Conservation (phyloP, 2,329 filamentous ascomycete genomes). For the Dactylonectria macrodidyma region DNA sequence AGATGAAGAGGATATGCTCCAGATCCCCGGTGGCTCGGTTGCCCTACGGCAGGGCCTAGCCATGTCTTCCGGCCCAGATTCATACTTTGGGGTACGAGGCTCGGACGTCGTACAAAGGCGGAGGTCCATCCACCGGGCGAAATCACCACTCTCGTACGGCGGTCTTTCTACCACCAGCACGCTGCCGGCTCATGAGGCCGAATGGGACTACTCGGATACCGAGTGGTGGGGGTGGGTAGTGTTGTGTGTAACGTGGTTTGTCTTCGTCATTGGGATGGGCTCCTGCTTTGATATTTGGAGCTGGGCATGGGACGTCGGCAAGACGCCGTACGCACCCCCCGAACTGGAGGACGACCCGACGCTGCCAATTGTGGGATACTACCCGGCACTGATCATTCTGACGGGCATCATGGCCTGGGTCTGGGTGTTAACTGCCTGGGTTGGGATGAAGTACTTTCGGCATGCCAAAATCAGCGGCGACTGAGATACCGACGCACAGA, state of each 20-base stretch:
- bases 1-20: conserved; percentile 85
- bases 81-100: conserved; percentile 68
- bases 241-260: conserved; percentile 90
- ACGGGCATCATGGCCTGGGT: conserved; percentile 99
- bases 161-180: conserved; percentile 66
- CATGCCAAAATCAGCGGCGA: conserved; percentile 90
- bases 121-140: conserved; percentile 66
- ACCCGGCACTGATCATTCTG: conserved; percentile 92
- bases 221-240: conserved; percentile 99
- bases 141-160: conserved; percentile 72
- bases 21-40: conserved; percentile 69
- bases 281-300: conserved; percentile 96
- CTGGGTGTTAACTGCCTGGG: conserved; percentile 97
- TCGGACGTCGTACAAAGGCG: conserved; percentile 60
- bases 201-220: conserved; percentile 94
- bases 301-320: conserved; percentile 99
- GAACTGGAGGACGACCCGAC: conserved; percentile 96
- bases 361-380: conserved; percentile 95
- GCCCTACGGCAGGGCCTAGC: conserved; percentile 58
- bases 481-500: conserved; percentile 53
- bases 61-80: conserved; percentile 72
- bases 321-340: conserved; percentile 94
- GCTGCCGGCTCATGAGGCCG: conserved; percentile 64
- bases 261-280: conserved; percentile 97
- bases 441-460: conserved; percentile 99